phyloP scores from a whole-genome alignment of 2,329 filamentous ascomycete genomes.

The Colletotrichum lupini region DNA sequence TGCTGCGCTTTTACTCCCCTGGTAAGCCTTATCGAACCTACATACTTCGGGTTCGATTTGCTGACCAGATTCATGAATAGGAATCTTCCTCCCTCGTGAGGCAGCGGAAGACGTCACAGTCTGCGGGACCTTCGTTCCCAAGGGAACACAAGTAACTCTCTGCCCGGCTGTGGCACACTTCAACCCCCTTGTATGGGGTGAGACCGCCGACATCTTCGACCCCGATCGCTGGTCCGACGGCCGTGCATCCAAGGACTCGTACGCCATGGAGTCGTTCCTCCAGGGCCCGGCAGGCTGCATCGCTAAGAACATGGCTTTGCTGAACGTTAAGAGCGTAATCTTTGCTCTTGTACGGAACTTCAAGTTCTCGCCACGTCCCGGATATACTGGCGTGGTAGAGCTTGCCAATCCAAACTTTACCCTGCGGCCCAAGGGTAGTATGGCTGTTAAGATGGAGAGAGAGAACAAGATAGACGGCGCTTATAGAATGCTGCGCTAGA shows the following conservation, averaged over 20 bases:
- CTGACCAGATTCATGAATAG: neutral
- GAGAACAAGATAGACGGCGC: neutral
- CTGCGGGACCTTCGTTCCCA: constrained; percentile 42
- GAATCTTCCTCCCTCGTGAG: constrained; percentile 40
- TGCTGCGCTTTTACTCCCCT: constrained; percentile 50
- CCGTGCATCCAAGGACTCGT: constrained; percentile 37
- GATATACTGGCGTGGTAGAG: constrained; percentile 12
- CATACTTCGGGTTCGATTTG: neutral
- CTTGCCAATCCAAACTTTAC: constrained; percentile 36
- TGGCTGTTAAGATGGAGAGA: constrained; percentile 25
- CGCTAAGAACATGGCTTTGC: constrained; percentile 33
- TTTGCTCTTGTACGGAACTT: constrained; percentile 26
- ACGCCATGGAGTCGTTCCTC: constrained; percentile 43
- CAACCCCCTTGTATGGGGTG: constrained; percentile 43
- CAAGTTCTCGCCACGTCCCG: constrained; percentile 14
- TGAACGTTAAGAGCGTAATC: constrained; percentile 35
- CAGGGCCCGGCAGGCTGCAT: constrained; percentile 35
- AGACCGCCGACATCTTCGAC: constrained; percentile 40
- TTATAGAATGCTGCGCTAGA: neutral
- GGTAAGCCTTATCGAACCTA: neutral
- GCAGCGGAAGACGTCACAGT: constrained; percentile 41
- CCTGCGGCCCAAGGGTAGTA: constrained; percentile 27
- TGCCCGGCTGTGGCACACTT: constrained; percentile 41
- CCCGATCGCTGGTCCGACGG: constrained; percentile 44
- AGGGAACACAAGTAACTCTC: constrained; percentile 43